Conservation (phyloP, 2,329 filamentous ascomycete genomes). For the Didymella glomerata region DNA sequence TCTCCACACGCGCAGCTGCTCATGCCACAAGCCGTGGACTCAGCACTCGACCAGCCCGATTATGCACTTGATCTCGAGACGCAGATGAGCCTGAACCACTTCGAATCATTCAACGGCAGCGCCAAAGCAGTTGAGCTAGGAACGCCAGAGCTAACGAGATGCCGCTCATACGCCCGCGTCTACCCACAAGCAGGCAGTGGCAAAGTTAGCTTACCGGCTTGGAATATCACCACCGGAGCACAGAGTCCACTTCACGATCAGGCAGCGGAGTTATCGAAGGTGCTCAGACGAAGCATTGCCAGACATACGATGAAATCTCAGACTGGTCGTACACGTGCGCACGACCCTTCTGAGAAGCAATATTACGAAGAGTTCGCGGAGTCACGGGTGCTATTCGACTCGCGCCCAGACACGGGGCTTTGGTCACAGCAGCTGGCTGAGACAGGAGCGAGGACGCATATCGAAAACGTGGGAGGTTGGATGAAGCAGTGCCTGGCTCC, state of each 20-base stretch:
- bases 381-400: constrained; percentile 29
- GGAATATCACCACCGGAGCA: constrained; percentile 52
- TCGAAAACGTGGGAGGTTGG: constrained; percentile 39
- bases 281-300: constrained; percentile 52
- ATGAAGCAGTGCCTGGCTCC: constrained; percentile 31
- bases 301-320: constrained; percentile 41
- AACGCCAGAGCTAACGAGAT: constrained; percentile 37
- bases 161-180: constrained; percentile 49
- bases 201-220: constrained; percentile 52
- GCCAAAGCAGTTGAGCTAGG: constrained; percentile 21
- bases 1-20: constrained; percentile 50
- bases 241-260: constrained; percentile 53
- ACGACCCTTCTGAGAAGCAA: constrained; percentile 39
- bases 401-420: constrained; percentile 31
- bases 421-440: constrained; percentile 34
- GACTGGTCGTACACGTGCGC: constrained; percentile 34
- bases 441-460: constrained; percentile 15
- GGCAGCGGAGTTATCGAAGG: constrained; percentile 51
- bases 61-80: constrained; percentile 43
- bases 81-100: constrained; percentile 42
- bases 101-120: constrained; percentile 30
- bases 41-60: constrained; percentile 34
- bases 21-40: constrained; percentile 37
- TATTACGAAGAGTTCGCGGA: constrained; percentile 41
- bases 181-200: constrained; percentile 53